Conservation (phyloP, 257 asterid genomes). For the Marsdenia floribunda region DNA sequence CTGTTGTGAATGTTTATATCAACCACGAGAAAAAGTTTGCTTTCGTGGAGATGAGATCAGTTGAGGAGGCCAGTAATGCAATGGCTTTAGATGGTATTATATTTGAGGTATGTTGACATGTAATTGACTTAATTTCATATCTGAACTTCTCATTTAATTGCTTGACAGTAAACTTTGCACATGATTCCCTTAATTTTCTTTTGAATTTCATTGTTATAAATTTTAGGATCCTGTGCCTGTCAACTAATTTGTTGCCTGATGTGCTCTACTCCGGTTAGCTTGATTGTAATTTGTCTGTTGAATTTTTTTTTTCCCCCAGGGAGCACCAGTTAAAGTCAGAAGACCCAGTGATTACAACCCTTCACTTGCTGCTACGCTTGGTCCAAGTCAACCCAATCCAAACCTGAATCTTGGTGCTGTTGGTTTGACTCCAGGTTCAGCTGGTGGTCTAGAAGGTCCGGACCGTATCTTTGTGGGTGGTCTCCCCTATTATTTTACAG, state of each 20-base stretch:
- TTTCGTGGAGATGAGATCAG: slow-evolving; percentile 97
- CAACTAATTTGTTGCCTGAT: neutral
- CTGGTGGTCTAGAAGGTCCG: slow-evolving; percentile 97
- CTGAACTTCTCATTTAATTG: neutral
- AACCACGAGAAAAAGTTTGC: slow-evolving; percentile 92
- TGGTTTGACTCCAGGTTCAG: slow-evolving; percentile 86
- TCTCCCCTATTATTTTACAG: slow-evolving; percentile 91
- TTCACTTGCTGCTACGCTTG: slow-evolving; percentile 93
- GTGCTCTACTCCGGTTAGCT: neutral
- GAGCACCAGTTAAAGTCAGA: slow-evolving; percentile 97
- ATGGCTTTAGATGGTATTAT: slow-evolving; percentile 97
- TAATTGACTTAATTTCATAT: neutral
- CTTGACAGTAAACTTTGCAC: neutral
- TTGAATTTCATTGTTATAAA: neutral
- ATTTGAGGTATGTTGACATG: slow-evolving; percentile 58
- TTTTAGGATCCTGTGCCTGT: neutral
- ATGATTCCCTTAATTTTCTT: neutral
- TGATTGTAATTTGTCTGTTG: neutral
- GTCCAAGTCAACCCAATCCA: slow-evolving; percentile 94
- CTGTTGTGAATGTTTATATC: slow-evolving; percentile 26
- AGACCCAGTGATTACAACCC: slow-evolving; percentile 99
- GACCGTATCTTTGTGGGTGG: slow-evolving; percentile 97
- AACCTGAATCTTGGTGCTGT: slow-evolving; percentile 86
- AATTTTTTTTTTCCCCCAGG: slow-evolving; percentile 37
- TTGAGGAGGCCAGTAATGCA: slow-evolving; percentile 98